A percentile compares a stretch with the other conserved stretches of the same genome.
phyloP scores from a whole-genome alignment of 2,329 filamentous ascomycete genomes.

The Phoma sp. region DNA sequence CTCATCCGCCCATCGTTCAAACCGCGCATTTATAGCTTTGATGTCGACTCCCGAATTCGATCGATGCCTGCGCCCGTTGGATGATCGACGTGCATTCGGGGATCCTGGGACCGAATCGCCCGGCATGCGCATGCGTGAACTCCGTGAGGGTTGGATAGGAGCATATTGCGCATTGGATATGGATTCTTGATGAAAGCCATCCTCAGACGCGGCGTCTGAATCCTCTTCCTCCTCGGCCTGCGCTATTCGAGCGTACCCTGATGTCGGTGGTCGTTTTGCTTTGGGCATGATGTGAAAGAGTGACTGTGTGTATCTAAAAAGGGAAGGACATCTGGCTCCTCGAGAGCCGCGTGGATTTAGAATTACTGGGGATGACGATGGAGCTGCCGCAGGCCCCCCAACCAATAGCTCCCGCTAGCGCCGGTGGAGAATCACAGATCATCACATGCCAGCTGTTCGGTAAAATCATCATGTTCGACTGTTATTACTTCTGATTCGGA shows the following conservation, averaged over 20 bases:
- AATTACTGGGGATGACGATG: conserved; percentile 35
- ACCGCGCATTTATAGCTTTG: conserved; percentile 93
- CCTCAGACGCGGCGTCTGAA: conserved; percentile 48
- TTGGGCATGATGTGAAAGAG: conserved; percentile 36
- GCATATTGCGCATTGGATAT: conserved; percentile 52
- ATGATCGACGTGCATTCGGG: conserved; percentile 34
- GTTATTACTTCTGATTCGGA: too few species aligned
- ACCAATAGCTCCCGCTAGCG: conserved; percentile 18
- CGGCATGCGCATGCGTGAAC: conserved; percentile 52
- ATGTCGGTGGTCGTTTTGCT: conserved; percentile 50
- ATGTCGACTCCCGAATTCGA: conserved; percentile 94
- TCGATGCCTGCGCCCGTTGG: conserved; percentile 56
- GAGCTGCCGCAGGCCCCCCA: conserved; percentile 25
- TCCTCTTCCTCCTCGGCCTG: conserved; percentile 59
- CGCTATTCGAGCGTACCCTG: conserved; percentile 59
- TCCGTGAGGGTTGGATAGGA: conserved; percentile 54
- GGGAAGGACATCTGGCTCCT: conserved; percentile 10
- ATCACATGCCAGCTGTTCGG: conserved; percentile 12
- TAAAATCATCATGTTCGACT: neutral
- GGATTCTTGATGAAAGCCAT: conserved; percentile 46
- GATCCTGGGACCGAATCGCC: conserved; percentile 41
- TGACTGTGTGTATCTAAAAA: neutral
- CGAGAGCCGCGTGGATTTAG: conserved; percentile 12
- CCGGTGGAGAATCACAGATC: conserved; percentile 6
- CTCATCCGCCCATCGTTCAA: conserved; percentile 97